phyloP scores from a whole-genome alignment of 2,329 filamentous ascomycete species.

The Diaporthe nobilis region DNA sequence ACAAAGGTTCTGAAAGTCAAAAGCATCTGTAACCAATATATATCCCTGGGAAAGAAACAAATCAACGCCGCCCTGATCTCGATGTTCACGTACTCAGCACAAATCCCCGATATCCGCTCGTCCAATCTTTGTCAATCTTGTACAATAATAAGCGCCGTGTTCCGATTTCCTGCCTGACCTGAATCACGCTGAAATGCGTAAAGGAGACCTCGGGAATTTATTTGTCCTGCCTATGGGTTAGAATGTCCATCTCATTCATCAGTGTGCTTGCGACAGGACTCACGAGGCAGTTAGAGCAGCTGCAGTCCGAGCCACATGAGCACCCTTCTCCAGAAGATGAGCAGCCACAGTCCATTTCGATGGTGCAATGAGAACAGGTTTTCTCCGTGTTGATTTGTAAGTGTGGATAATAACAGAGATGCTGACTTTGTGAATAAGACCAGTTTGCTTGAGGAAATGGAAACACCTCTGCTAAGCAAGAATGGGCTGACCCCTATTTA shows the following conservation, averaged over 20 bases:
- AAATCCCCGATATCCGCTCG: no score
- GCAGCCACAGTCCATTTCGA: slow-evolving; percentile 18
- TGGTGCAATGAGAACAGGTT: no score
- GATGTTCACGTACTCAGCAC: background rate
- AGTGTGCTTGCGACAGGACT: background rate
- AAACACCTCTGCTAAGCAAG: no score
- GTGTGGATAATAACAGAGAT: background rate
- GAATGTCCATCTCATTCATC: no score
- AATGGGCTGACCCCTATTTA: background rate
- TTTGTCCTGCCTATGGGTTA: background rate
- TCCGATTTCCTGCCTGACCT: no score
- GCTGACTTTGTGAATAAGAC: no score
- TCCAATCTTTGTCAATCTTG: background rate
- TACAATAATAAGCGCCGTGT: background rate
- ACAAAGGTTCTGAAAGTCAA: background rate
- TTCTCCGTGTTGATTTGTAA: background rate
- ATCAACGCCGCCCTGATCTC: background rate
- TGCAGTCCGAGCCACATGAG: background rate
- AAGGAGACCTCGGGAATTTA: background rate
- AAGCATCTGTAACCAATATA: background rate
- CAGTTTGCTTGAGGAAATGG: no score
- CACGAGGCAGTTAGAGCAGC: slow-evolving; percentile 7
- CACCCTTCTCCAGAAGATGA: slow-evolving; percentile 10
- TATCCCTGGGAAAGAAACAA: background rate
- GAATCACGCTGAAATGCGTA: background rate